Evolutionary conservation across 805 yeast genomes (phyloP), one percentile per base, ranked within the genome.

Genomic region (Candida dajiaensis): DNA sequence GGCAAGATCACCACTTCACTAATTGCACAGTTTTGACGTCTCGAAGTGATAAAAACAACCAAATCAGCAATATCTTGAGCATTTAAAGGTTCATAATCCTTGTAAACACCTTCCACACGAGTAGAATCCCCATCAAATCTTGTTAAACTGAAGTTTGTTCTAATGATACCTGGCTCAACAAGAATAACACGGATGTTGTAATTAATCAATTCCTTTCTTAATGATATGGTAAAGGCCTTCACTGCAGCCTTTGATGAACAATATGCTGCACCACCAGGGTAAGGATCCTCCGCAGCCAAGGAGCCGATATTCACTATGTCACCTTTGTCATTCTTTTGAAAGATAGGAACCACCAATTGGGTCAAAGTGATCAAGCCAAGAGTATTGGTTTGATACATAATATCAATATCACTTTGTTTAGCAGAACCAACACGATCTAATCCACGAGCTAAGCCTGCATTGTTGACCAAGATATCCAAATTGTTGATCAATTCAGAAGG

Each of bases 1-100:
- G 96, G 88, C 65, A 89, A 84, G n/a, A 92, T 81, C 59, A 89
- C 73, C 10, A 89, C 76, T 59, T 89, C 95, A 6, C 85, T 83
- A 56, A 80, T 65, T 1, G 80, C 84, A 2, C 81, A 77, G 54
- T 78, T 79, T 46, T 67, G 68, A 50, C 72, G 73, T 67, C 85
- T 75, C 2, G 83, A 71, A 18, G 79, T 68, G 9, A 77, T 74
- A 53, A 75, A 80, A 6, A 75, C 75, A 51, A 80, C 76, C 50
- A 79, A 57, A 50, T 80, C 85, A 6, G 85, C 83, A 50, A 80
- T 71, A 55, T 80, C 85, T 18, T 68, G 74, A 1, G 85, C 80
- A 22, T 64, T 64, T 48, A 81, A 66, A 12, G 86, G 85, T 40
- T 72, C 76, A 18, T 78, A 70, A 44, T 76, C 79, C 38, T 69